These are phyloP conservation scores for Sporothrix globosa DNA, from an alignment of 2,329 filamentous ascomycete genomes.

Conservation along the genomic window DNA sequence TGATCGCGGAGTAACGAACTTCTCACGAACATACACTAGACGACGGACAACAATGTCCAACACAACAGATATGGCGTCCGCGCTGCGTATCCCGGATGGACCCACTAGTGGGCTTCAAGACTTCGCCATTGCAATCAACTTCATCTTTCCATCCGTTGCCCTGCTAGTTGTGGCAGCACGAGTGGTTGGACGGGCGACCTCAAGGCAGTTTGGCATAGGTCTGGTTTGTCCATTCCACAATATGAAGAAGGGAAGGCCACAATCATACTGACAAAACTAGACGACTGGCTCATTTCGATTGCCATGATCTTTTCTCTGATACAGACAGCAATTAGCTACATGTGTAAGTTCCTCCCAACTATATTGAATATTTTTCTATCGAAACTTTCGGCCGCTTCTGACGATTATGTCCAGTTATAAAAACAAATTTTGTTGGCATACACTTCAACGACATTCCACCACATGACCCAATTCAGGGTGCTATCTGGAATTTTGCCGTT, in stretches of 20 bases:
- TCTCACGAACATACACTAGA: not conserved
- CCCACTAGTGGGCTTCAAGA: constrained; percentile 38
- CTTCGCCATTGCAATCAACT: constrained; percentile 41
- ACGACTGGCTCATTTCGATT: constrained; percentile 42
- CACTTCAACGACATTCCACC: constrained; percentile 34
- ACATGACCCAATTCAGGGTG: constrained; percentile 38
- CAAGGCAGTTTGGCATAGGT: constrained; percentile 37
- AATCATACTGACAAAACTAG: constrained; percentile 30
- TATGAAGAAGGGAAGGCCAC: not conserved
- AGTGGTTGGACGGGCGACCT: constrained; percentile 38
- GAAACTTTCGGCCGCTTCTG: no score
- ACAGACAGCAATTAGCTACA: constrained; percentile 41
- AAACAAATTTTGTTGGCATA: constrained; percentile 8
- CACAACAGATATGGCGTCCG: constrained; percentile 17
- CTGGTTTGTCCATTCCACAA: not conserved
- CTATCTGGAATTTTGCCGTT: constrained; percentile 43
- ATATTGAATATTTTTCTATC: no score
- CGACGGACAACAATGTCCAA: not conserved
- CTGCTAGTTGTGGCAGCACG: constrained; percentile 39
- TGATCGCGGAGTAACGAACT: constrained; percentile 25
- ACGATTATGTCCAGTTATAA: not conserved
- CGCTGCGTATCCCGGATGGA: constrained; percentile 26
- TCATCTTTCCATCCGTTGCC: constrained; percentile 41
- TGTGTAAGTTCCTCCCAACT: constrained; percentile 37
- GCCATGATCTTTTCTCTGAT: constrained; percentile 42